Evolutionary conservation across 2,329 filamentous ascomycete genomes (phyloP), one percentile per base, ranked within the genome.

Genomic region (Teratosphaeria gauchensis): DNA sequence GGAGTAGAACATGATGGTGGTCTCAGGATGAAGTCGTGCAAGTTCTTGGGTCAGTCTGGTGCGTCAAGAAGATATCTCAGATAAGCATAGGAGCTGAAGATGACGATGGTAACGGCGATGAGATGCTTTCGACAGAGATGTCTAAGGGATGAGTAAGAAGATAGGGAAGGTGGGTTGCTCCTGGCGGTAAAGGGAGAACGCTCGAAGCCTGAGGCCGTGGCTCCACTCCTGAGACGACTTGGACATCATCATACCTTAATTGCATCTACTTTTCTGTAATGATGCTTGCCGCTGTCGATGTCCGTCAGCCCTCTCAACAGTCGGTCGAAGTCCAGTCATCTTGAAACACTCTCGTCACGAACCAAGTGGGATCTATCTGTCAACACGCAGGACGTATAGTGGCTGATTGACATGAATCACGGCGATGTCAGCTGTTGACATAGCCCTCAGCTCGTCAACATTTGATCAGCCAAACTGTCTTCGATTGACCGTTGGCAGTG

Each of bases 1-100:
- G 68, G 89, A 95, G 77, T 96, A 97, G 72, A 96, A 96, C 92
- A 96, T 96, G 66, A 38, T 72, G 68, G 53, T 28, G 38, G 24
- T n/a, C 1, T 5, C 24, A 14, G 24, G 51, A 3, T 30, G 9
- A 3, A 16, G 24, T 30, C 19, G 24, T 53, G 51, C 51, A 6
- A n/a, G 51, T 48, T 16, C 1, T 48, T 48, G 35, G 35, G 35
- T 42, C 35, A 48, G 42, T 48, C 6, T 21, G 2, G 42, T 8
- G 42, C 4, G 2, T 19, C n/a, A n/a, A 48, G 9, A 11, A 19
- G n/a, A 11, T 21, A 21, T 21, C 8, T 19, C 42, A 21, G 42
- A 19, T 48, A 48, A n/a, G n/a, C 3, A 48, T 21, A 21, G 19
- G n/a, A 5, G n/a, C 16, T 24, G 42, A 21, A 1, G 42, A 48